Evolutionary conservation across 2,329 filamentous ascomycete genomes (phyloP), one percentile per base, ranked within the genome.

Genomic region (Canariomyces notabilis): DNA sequence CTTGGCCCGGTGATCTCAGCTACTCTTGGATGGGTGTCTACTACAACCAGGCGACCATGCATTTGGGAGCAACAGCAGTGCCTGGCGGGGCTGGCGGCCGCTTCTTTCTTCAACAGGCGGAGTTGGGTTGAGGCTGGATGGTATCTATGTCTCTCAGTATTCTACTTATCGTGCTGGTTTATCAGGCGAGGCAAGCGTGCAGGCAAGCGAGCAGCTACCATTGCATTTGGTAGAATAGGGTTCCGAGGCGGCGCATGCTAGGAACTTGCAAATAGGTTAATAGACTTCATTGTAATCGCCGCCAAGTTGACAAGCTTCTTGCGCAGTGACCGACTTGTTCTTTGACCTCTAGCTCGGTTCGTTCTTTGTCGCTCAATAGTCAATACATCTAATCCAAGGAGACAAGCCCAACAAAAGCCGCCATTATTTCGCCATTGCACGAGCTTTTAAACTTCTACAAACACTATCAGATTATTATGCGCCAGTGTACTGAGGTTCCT

Each of bases 211-310:
- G 35, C 46, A 39, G 47, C 37, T 34, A 31, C 29, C 9, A 16
- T 20, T n/a, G 42, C 21, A 2, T 36, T 5, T 16, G 34, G 35
- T 36, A 38, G 44, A 20, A 20, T 16, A n/a, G 29, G 48, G 42
- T 33, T 21, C 32, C 11, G 45, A 36, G 33, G 42, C 40, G 33
- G 37, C 22, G 42, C 33, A 11, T 37, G 20, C 31, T 16, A 35
- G 48, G 39, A 39, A 42, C 42, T 36, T 40, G 41, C 46, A 46
- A 42, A 46, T 48, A 41, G 35, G 19, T 49, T 49, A 55, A n/a
- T 55, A 55, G 50, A 55, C 44, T 48, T n/a, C n/a, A n/a, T 53
- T 53, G 43, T 53, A 55, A 51, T 55, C 48, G 22, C 21, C 19
- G 11, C 14, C 9, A 29, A 29, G 26, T 29, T 29, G 26, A 29